Base-by-base conservation (phyloP, 2,329 filamentous ascomycete genomes). In the Xylaria sp. region DNA sequence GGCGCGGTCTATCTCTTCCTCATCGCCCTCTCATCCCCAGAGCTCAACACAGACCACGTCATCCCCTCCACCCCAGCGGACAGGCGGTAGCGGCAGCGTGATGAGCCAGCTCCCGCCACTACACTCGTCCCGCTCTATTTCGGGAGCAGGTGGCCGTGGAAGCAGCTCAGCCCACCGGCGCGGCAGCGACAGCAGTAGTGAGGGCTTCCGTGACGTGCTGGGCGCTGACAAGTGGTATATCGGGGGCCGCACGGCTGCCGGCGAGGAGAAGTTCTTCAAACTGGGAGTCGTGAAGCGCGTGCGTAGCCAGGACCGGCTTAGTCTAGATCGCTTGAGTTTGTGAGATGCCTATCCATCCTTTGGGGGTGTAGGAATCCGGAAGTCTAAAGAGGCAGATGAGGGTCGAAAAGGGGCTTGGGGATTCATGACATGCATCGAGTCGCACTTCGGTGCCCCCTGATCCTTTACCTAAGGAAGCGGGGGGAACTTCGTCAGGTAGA, bases 201-300 rank as follows among this genome's bases (percentile, higher is more conserved):
- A 94, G 74, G 92, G 91, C 1, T 94, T 94, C 77, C 83, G 90
- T 59, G 91, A 94, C 68, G 89, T 89, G 39, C 79, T 89, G 55
- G 90, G 90, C 1, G 86, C 87, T 1, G 92, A 94, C 71, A 93
- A 92, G 80, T 93, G 91, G 90, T 94, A 94, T 74, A 92, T 94
- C 61, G 92, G 92, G 25, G 92, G 92, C 6, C 82, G 90, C 75
- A 94, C 91, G 31, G 90, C 91, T 0, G 85, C 81, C 1, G 92
- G 92, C n/a, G 92, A 94, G 74, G 92, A 94, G 77, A 87, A 87
- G 74, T 94, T 93, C 80, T 94, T 94, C 79, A 93, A 93, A 81
- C 81, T 94, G 50, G 91, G 91, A 49, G 91, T 94, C 70, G 88
- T 94, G 55, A 87, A 89, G 76, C 82, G 91, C 62, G 88, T 92